Conservation (phyloP, 2,329 filamentous ascomycete genomes). For the Biscogniauxia mediterranea region DNA sequence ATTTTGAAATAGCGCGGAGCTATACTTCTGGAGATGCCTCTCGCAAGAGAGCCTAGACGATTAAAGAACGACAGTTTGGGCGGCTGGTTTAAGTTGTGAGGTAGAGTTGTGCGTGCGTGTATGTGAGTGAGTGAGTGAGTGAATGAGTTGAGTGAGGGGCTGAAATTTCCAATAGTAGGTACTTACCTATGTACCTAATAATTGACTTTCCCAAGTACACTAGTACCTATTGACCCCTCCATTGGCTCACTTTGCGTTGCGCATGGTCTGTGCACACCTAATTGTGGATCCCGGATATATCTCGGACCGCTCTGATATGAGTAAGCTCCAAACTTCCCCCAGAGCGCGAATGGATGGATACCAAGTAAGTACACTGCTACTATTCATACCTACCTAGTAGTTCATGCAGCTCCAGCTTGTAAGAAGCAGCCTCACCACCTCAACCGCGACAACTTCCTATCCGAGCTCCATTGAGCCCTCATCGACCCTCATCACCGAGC, state of each 20-base stretch:
- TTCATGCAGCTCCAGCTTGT: no score
- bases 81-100: conserved; percentile 3
- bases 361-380: no score
- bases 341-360: no score
- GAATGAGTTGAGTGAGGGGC: conserved; percentile 5
- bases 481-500: conserved; percentile 8
- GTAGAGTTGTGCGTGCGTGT: conserved; percentile 1
- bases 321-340: no score
- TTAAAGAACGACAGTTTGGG: conserved; percentile 40
- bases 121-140: not conserved
- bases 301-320: not conserved
- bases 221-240: not conserved
- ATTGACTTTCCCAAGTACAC: no score
- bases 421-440: no score
- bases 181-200: no score
- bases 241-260: not conserved
- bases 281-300: not conserved
- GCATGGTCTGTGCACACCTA: not conserved
- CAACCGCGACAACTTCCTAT: conserved; percentile 19
- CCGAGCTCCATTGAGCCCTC: conserved; percentile 19
- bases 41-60: conserved; percentile 31
- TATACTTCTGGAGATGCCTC: conserved; percentile 30
- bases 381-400: no score
- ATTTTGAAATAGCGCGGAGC: conserved; percentile 54
- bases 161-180: conserved; percentile 5